These are phyloP conservation scores for Lactarius vividus DNA, from an alignment of 768 basidiomycete species.

Conservation along the genomic window DNA sequence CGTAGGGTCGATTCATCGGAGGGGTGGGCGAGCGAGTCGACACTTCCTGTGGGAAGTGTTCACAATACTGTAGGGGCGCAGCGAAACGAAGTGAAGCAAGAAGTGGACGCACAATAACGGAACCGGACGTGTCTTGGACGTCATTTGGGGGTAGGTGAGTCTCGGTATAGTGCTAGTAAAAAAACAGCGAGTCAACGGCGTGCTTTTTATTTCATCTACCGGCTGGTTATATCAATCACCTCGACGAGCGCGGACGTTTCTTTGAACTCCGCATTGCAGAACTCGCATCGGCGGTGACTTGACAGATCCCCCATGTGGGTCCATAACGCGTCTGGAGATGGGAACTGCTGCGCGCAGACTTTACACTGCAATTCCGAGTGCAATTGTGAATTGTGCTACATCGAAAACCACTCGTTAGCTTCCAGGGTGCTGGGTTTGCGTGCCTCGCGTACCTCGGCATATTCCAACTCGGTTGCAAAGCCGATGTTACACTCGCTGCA, in stretches of 20 bases:
- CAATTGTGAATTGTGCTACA: constrained; percentile 20
- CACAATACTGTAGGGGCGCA: not conserved
- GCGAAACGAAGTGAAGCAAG: not conserved
- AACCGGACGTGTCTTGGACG: constrained; percentile 5
- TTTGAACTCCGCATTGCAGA: constrained; percentile 24
- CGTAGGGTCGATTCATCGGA: not conserved
- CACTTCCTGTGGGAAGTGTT: not conserved
- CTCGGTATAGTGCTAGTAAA: constrained; percentile 19
- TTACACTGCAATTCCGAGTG: constrained; percentile 19
- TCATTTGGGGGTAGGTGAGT: constrained; percentile 14
- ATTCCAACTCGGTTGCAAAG: constrained; percentile 16
- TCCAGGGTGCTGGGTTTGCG: not conserved
- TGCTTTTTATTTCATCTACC: not conserved
- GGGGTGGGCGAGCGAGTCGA: constrained; percentile 12
- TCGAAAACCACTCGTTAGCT: not conserved
- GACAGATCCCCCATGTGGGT: constrained; percentile 7
- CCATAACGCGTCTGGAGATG: constrained; percentile 15
- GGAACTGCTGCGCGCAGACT: constrained; percentile 19
- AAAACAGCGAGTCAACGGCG: not conserved
- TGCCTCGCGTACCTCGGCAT: constrained; percentile 15
- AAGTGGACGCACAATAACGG: constrained; percentile 2
- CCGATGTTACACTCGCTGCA: constrained; percentile 19
- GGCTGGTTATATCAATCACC: constrained; percentile 3
- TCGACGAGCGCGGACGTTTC: constrained; percentile 24
- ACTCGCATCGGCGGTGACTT: constrained; percentile 24